These are phyloP conservation scores for Lasiosphaeria ovina DNA, from an alignment of 495 filamentous ascomycete species.

Conservation along the genomic window DNA sequence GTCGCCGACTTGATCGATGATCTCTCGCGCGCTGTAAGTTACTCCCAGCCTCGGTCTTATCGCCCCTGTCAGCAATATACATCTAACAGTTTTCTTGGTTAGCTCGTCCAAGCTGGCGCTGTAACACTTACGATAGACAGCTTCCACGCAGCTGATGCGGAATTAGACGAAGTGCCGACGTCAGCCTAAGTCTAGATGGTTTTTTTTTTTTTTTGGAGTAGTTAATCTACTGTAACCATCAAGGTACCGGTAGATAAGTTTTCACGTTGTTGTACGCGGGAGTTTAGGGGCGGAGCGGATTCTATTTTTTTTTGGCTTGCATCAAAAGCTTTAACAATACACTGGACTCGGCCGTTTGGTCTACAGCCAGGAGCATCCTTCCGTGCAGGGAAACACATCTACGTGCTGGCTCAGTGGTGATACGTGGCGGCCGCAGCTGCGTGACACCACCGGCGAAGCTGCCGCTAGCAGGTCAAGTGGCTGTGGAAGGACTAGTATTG, in stretches of 20 bases:
- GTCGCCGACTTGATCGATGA: constrained; percentile 91
- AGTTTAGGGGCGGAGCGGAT: background rate
- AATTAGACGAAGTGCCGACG: constrained; percentile 15
- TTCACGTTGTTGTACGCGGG: background rate
- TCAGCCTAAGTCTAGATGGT: constrained; percentile 13
- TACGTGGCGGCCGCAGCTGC: background rate
- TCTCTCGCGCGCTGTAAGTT: constrained; percentile 80
- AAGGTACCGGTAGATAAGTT: background rate
- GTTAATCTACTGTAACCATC: constrained; percentile 1
- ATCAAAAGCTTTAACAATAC: constrained; percentile 8
- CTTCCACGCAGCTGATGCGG: constrained; percentile 55
- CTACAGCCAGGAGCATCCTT: background rate
- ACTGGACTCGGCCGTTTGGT: constrained; percentile 4
- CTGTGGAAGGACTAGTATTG: background rate
- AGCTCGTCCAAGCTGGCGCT: constrained; percentile 93
- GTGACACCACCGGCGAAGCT: background rate
- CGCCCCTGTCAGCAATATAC: constrained; percentile 2
- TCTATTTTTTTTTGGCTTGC: constrained; percentile 5
- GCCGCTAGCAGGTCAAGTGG: background rate
- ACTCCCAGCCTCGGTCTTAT: background rate
- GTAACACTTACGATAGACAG: constrained; percentile 80
- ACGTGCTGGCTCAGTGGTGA: constrained; percentile 5
- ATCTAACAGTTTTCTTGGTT: constrained; percentile 12
- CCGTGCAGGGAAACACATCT: background rate
- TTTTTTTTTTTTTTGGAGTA: constrained; percentile 3